A percentile compares a stretch with the other conserved stretches of the same genome.
phyloP scores from a whole-genome alignment of 306 rosid genomes.

The Aeschynomene evenia region DNA sequence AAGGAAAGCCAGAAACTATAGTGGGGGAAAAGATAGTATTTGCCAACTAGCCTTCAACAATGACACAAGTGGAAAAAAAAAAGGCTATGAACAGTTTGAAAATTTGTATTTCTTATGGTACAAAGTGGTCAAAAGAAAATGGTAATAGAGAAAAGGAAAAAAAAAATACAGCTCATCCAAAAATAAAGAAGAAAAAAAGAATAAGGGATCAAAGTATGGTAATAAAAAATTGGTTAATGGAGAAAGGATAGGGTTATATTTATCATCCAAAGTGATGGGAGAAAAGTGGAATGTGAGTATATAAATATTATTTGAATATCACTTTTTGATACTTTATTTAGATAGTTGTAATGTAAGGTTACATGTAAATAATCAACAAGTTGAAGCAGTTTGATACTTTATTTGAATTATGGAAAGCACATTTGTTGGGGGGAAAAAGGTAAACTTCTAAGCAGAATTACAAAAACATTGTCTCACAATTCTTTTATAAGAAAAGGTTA shows the following conservation, averaged over 20 bases:
- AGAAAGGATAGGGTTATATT: background rate
- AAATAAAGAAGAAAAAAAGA: too few relatives aligned
- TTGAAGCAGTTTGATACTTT: too few relatives aligned
- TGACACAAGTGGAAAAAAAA: background rate
- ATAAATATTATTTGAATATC: too few relatives aligned
- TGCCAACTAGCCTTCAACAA: background rate
- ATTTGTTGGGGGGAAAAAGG: too few relatives aligned
- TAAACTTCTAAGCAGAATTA: too few relatives aligned
- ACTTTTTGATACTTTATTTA: too few relatives aligned
- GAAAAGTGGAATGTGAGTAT: background rate
- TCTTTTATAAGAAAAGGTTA: too few relatives aligned
- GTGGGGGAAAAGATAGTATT: constrained; percentile 11
- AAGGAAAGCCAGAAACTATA: constrained; percentile 3
- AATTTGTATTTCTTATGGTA: constrained; percentile 14
- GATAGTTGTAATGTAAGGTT: too few relatives aligned
- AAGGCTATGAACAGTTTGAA: background rate
- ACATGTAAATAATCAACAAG: too few relatives aligned
- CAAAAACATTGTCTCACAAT: too few relatives aligned
- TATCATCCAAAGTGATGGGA: background rate
- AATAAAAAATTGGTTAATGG: background rate
- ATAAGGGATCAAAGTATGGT: background rate
- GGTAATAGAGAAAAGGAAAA: background rate
- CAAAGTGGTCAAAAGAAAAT: constrained; percentile 19
- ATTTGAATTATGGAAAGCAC: too few relatives aligned
- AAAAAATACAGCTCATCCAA: background rate